phyloP scores from a whole-genome alignment of 192 early-diverging fungal species.

The Gaertneriomyces sp. region DNA sequence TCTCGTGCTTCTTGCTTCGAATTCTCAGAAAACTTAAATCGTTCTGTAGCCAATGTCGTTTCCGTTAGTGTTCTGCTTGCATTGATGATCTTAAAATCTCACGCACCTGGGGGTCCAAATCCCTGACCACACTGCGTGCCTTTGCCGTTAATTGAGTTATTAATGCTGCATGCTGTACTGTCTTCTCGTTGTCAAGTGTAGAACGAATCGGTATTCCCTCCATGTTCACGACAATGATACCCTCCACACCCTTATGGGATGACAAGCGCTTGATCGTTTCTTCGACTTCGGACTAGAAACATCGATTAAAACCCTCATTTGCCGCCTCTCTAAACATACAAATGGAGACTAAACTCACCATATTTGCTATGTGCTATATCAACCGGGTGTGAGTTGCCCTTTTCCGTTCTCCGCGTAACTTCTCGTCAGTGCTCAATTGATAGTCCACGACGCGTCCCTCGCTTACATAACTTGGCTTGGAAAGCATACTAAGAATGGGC shows the following conservation, averaged over 20 bases:
- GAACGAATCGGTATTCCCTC: conserved; percentile 89
- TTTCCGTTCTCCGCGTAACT: no score
- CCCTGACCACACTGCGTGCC: conserved; percentile 68
- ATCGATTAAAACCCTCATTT: no score
- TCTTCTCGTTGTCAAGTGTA: conserved; percentile 74
- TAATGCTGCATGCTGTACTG: conserved; percentile 77
- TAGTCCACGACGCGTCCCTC: no score
- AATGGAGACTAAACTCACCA: no score
- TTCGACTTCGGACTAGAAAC: conserved; percentile 71
- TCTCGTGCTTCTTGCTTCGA: conserved; percentile 91
- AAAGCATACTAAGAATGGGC: no score
- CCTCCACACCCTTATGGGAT: conserved; percentile 84
- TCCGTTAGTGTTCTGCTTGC: background rate
- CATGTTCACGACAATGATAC: conserved; percentile 83
- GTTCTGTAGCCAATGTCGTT: conserved; percentile 53
- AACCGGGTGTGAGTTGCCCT: no score
- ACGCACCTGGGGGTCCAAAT: conserved; percentile 78
- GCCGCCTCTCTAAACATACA: no score
- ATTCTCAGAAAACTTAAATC: conserved; percentile 92
- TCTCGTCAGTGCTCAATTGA: no score
- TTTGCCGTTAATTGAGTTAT: conserved; percentile 79
- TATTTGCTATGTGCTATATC: no score
- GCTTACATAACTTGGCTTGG: no score
- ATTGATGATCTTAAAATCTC: conserved; percentile 2
- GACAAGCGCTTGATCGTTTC: conserved; percentile 89